Base-by-base conservation (phyloP, 306 rosid genomes). In the Vachellia collinsii region DNA sequence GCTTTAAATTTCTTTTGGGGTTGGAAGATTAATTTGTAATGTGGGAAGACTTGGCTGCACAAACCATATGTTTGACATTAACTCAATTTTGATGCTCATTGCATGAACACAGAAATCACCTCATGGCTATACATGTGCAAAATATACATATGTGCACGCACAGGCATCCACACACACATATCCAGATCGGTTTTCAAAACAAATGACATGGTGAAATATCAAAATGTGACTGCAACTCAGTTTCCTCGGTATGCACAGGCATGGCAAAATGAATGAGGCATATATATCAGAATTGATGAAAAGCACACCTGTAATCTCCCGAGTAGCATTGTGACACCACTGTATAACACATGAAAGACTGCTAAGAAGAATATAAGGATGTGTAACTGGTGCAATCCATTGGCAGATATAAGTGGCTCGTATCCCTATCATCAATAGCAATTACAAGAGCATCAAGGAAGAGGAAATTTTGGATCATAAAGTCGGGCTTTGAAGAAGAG, bases 281-380 rank as follows among this genome's bases (percentile, higher is more conserved):
- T 74, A 70, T 56, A 68, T 2, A 38, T 47, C 8, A 78, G 37
- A 23, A 44, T 43, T 54, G 39, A n/a, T 9, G 41, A 70, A 19
- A 48, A 66, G 17, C 65, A 68, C 56, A 96, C 99, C 98, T 96
- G 92, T 43, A 96, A 88, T 84, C 99, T 93, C 79, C 98, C 99
- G 9, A 96, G 99, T 86, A 96, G 85, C 99, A 96, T 96, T 54
- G 98, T 92, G 86, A 93, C 72, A 77, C 90, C 92, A 80, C 97
- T 96, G 85, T 90, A 96, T 61, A 88, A 16, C 77, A 93, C 98
- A 23, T 96, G 99, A 82, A 93, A 87, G 63, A 89, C 80, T 10
- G 99, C 99, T 75, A 96, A 88, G 90, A 96, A 96, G 89, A 96
- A 96, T 48, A 96, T 87, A 80, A 96, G 97, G 72, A 96, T 88